Evolutionary conservation across 2,329 filamentous ascomycete species (phyloP), one percentile per base, ranked within the genome.

Genomic region (Pezicula carpinea): DNA sequence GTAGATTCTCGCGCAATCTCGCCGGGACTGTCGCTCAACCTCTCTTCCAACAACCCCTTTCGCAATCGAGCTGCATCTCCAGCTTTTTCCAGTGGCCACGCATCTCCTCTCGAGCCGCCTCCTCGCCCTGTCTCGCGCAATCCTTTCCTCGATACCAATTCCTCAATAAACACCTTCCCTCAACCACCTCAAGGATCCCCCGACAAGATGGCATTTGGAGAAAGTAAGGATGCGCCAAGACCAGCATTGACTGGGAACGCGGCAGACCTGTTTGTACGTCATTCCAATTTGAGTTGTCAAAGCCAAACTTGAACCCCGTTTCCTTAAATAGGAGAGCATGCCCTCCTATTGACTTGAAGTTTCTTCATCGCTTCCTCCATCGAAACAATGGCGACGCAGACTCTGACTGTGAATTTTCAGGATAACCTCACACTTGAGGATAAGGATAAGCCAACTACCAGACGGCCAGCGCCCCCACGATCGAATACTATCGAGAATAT

Each of bases 191-290:
- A 22, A 33, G 44, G 43, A 55, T 71, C 72, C 26, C 65, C 72
- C 17, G 70, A 73, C 51, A 70, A 67, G 50, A 79, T 80, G 76
- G 67, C 77, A 41, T 67, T 69, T 46, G 59, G 69, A 48, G 71
- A 49, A 18, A 32, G 48, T 14, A 45, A 39, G 18, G 46, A 48
- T 13, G 44, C 70, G 60, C 69, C 74, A 51, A 67, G 65, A 48
- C 64, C 68, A 57, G 60, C 64, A 49, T 52, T 64, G 50, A 67
- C 68, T 56, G 70, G 69, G 43, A 75, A 80, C 48, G 79, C 83
- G 41, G 82, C 85, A 55, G 84, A 89, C 53, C 76, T 90, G 50
- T 90, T 90, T 72, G 87, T 90, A 83, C 65, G 87, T 86, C 49
- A 42, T 49, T 33, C 39, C 49, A 41, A 44, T 36, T 49, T 40